phyloP scores from a whole-genome alignment of 2,329 filamentous ascomycete species.

The Pseudocercospora fuligena region DNA sequence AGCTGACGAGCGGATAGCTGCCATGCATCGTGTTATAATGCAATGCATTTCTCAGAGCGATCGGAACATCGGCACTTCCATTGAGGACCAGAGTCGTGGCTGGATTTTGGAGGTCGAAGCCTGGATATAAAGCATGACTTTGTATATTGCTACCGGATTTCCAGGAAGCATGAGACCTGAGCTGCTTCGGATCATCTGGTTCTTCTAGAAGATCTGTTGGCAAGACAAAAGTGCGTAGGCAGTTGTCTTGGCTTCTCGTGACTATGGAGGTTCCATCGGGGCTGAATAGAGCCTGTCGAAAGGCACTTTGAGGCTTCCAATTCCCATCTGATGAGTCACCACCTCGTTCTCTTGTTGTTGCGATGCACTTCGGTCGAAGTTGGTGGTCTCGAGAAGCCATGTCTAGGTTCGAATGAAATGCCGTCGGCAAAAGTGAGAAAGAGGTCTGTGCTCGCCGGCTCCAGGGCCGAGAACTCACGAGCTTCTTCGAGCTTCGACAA shows the following conservation, averaged over 20 bases:
- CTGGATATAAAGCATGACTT: slow-evolving; percentile 59
- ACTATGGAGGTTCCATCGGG: slow-evolving; percentile 63
- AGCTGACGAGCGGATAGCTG: slow-evolving; percentile 60
- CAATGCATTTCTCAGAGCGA: slow-evolving; percentile 61
- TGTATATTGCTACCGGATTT: slow-evolving; percentile 55
- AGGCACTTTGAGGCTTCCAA: slow-evolving; percentile 42
- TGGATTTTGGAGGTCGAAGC: slow-evolving; percentile 58
- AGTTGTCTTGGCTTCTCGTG: slow-evolving; percentile 57
- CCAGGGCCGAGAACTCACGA: slow-evolving; percentile 10
- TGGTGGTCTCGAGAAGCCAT: slow-evolving; percentile 13
- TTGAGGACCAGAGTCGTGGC: slow-evolving; percentile 57
- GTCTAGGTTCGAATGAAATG: not conserved
- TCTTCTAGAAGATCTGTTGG: slow-evolving; percentile 55
- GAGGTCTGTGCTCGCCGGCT: slow-evolving; percentile 5
- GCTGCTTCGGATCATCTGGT: slow-evolving; percentile 39
- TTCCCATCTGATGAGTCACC: not conserved
- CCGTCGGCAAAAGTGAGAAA: slow-evolving; percentile 6
- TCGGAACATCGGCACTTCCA: slow-evolving; percentile 59
- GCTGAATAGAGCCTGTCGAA: slow-evolving; percentile 53
- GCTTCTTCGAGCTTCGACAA: slow-evolving; percentile 17
- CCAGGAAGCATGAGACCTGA: slow-evolving; percentile 55
- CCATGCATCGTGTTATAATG: slow-evolving; percentile 51
- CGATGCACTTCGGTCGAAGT: slow-evolving; percentile 29
- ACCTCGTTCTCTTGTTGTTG: slow-evolving; percentile 32
- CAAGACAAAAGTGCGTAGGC: slow-evolving; percentile 60